phyloP scores from a whole-genome alignment of 1,284 basidiomycete species.

The Moesziomyces globuligerus region DNA sequence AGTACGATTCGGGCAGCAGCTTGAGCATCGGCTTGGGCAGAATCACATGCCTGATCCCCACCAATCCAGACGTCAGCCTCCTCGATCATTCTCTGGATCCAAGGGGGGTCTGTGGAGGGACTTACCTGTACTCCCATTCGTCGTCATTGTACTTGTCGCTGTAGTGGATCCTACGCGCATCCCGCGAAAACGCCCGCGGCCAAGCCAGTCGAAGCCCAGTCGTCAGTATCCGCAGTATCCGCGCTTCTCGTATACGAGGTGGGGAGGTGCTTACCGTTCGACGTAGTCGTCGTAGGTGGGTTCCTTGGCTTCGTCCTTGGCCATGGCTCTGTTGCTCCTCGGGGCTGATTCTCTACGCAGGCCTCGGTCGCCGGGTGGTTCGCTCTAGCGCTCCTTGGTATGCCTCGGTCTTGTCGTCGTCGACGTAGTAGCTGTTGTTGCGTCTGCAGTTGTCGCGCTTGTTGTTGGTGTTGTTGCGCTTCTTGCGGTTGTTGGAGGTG shows the following conservation, averaged over 20 bases:
- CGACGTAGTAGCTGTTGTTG: no score
- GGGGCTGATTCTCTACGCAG: neutral
- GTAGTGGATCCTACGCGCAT: constrained; percentile 60
- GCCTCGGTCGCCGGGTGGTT: neutral
- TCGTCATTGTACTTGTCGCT: constrained; percentile 70
- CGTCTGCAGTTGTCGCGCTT: no score
- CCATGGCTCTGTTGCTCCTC: no score
- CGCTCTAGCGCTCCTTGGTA: neutral
- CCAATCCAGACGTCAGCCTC: no score
- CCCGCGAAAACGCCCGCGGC: no score
- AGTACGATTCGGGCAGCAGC: constrained; percentile 69
- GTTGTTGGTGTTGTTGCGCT: neutral
- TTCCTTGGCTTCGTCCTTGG: constrained; percentile 39
- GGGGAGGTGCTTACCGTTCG: constrained; percentile 49
- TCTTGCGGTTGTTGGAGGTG: no score
- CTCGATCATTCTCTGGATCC: no score
- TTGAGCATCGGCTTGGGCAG: constrained; percentile 67
- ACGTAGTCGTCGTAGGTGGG: constrained; percentile 65
- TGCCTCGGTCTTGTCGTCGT: no score
- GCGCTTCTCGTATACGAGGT: neutral
- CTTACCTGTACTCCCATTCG: constrained; percentile 73
- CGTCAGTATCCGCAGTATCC: neutral
- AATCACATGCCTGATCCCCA: constrained; percentile 61
- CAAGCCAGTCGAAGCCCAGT: neutral
- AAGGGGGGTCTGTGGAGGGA: constrained; percentile 1